Conservation (phyloP, 352 stramenopile species). For the Nothophytophthora sp. region DNA sequence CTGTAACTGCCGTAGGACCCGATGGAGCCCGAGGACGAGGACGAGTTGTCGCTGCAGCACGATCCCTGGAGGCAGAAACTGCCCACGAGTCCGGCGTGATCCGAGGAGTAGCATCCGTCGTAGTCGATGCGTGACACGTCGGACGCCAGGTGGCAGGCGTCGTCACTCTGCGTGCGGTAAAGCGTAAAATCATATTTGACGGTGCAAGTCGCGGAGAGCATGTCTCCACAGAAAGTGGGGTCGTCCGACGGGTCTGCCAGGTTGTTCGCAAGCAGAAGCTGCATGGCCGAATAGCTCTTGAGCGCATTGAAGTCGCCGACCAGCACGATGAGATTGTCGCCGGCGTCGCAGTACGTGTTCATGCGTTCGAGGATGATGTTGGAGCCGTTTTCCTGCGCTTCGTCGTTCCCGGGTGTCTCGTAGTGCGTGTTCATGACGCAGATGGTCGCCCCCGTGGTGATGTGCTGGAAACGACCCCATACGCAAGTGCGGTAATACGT, state of each 20-base stretch:
- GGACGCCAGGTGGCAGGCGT: constrained; percentile 54
- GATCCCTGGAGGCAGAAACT: constrained; percentile 59
- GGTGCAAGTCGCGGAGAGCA: constrained; percentile 52
- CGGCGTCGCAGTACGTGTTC: constrained; percentile 45
- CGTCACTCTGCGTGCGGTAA: constrained; percentile 34
- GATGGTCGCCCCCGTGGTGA: constrained; percentile 53
- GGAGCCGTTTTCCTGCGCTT: constrained; percentile 65
- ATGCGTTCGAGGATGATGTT: constrained; percentile 65
- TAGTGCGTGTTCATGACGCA: constrained; percentile 86
- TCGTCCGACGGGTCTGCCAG: constrained; percentile 53
- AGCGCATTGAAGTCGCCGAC: constrained; percentile 77
- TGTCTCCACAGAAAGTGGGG: constrained; percentile 69
- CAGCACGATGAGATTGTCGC: constrained; percentile 65
- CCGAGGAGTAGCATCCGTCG: constrained; percentile 71
- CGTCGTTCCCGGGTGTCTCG: constrained; percentile 76
- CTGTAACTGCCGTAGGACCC: neutral
- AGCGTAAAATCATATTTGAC: constrained; percentile 79
- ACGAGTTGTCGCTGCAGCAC: constrained; percentile 52
- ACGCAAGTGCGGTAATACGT: constrained; percentile 71
- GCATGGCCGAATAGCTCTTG: constrained; percentile 63
- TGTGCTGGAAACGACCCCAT: constrained; percentile 76
- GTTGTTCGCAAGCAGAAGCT: constrained; percentile 50
- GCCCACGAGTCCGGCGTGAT: constrained; percentile 63
- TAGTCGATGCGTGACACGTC: constrained; percentile 67
- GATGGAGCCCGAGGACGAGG: constrained; percentile 16